Evolutionary conservation across 2,329 filamentous ascomycete species (phyloP), one percentile per base, ranked within the genome.

Genomic region (Plectosphaerella plurivora): DNA sequence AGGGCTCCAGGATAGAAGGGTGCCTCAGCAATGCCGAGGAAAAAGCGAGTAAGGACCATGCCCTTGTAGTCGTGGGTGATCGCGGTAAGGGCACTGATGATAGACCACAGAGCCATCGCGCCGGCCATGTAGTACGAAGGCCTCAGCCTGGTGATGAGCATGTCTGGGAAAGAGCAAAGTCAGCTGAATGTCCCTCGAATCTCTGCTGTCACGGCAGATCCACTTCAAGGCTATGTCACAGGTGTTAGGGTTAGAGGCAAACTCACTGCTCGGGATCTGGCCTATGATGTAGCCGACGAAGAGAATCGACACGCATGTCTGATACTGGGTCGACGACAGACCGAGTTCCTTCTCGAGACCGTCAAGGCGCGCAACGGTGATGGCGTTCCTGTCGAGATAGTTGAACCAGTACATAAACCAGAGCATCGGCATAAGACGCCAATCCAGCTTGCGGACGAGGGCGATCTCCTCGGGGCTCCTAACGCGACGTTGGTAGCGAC

Each of bases 11-110:
- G 45, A 7, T 33, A 55, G 33, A 70, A 68, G 0, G 70, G 68
- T 1, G 71, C 70, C 49, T 75, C 72, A 0, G 69, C 68, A 0
- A 76, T 57, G 1, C 73, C 37, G 0, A 71, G 63, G 42, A 72
- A 68, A 47, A 65, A 64, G 1, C 69, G 62, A n/a, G 67, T 60
- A 4, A 61, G 67, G 12, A 71, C 50, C 4, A 73, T 58, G 24
- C 61, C 56, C 4, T 58, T 48, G 51, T 65, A 70, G 12, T 51
- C 63, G 22, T 66, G 59, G 57, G 66, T 65, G 5, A 63, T 61
- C 3, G 69, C 68, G 12, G 65, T 70, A 11, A 58, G 37, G 8
- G 50, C 49, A 25, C 51, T 55, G 2, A 55, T 51, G n/a, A 55
- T 4, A 28, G 51, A 51, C 53, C 53, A 55, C 6, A 55, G 44